A percentile compares a stretch with the other conserved stretches of the same genome.
These are phyloP conservation scores for Larix kaempferi DNA, from an alignment of 75 land plant species.

Conservation along the genomic window DNA sequence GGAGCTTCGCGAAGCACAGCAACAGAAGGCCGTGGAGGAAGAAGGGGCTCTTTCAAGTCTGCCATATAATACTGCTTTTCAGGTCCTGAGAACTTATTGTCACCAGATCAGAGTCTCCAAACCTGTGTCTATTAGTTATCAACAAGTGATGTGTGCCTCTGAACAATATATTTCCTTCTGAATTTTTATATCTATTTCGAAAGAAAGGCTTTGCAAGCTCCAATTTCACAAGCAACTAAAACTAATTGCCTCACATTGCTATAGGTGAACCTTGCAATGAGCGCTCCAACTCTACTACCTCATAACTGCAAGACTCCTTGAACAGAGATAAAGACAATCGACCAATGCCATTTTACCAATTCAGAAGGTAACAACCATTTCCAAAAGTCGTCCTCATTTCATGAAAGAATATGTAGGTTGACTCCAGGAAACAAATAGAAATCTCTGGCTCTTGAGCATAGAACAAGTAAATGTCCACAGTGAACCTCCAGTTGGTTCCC, in stretches of 20 bases:
- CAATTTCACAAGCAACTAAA: neutral
- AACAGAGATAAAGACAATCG: neutral
- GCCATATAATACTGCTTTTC: conserved; percentile 30
- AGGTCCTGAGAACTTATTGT: neutral
- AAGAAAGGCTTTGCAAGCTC: neutral
- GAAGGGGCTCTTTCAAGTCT: conserved; percentile 57
- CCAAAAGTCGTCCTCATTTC: neutral
- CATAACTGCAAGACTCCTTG: neutral
- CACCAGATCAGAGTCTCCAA: neutral
- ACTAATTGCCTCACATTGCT: neutral
- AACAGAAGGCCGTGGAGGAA: conserved; percentile 44
- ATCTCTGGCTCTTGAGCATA: neutral
- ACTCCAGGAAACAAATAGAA: neutral
- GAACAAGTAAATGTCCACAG: conserved; percentile 1
- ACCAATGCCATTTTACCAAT: neutral
- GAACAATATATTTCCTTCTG: neutral
- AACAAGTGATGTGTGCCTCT: neutral
- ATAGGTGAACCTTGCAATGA: neutral
- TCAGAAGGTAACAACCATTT: neutral
- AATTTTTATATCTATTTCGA: neutral
- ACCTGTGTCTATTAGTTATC: neutral
- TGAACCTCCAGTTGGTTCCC: conserved; percentile 9
- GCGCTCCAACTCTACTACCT: neutral
- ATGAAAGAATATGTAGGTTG: neutral
- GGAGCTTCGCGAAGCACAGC: conserved; percentile 17